Conservation (phyloP, 1,284 basidiomycete species). For the Ustilago sp. region DNA sequence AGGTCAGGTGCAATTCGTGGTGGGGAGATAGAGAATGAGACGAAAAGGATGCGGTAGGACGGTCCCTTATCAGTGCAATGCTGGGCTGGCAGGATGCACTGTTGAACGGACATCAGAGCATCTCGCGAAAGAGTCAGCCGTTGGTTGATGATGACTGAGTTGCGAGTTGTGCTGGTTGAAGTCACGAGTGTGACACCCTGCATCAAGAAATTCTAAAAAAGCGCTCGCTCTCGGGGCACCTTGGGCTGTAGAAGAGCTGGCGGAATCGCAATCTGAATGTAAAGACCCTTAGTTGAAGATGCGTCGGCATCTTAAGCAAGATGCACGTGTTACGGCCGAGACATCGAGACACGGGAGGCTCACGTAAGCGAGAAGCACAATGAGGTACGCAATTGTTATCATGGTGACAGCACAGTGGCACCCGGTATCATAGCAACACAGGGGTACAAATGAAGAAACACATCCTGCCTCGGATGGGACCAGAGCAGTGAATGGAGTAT, state of each 20-base stretch:
- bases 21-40: neutral
- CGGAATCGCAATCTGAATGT: neutral
- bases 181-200: neutral
- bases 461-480: too few relatives aligned
- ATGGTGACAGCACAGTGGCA: too few relatives aligned
- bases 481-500: too few relatives aligned
- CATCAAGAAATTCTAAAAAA: neutral
- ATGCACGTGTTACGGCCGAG: too few relatives aligned
- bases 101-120: neutral
- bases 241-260: conserved; percentile 8
- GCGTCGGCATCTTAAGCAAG: too few relatives aligned
- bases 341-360: too few relatives aligned
- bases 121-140: neutral
- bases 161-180: conserved; percentile 3
- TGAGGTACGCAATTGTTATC: too few relatives aligned
- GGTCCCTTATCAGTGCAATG: neutral
- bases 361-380: too few relatives aligned
- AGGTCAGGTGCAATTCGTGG: neutral
- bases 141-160: conserved; percentile 2
- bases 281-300: conserved; percentile 5
- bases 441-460: too few relatives aligned
- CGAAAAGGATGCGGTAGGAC: neutral
- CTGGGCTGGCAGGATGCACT: neutral
- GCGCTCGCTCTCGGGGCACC: conserved; percentile 8
- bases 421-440: too few relatives aligned